Conservation (phyloP, 1,284 basidiomycete genomes). For the Boletus chippewaensis region DNA sequence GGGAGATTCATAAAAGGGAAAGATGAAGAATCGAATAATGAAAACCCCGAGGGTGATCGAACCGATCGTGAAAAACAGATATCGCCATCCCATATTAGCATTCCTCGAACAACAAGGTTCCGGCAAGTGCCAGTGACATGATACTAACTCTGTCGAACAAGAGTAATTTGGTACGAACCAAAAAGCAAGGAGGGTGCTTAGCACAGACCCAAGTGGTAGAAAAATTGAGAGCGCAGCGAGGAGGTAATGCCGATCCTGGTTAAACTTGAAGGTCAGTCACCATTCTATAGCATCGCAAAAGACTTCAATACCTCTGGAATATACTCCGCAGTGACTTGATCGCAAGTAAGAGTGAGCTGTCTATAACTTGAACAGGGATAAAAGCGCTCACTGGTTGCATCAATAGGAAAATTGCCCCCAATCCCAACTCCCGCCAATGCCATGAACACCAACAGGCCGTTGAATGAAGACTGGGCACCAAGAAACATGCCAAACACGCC, state of each 20-base stretch:
- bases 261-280: neutral
- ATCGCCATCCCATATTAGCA: slow-evolving; percentile 21
- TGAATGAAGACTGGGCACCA: slow-evolving; percentile 13
- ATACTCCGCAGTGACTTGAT: slow-evolving; percentile 16
- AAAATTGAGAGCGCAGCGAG: slow-evolving; percentile 15
- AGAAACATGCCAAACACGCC: slow-evolving; percentile 16
- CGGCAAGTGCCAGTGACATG: slow-evolving; percentile 10
- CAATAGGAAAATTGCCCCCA: slow-evolving; percentile 18
- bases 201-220: slow-evolving; percentile 3
- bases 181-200: slow-evolving; percentile 6
- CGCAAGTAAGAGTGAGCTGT: neutral
- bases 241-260: slow-evolving; percentile 17
- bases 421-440: slow-evolving; percentile 17
- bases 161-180: slow-evolving; percentile 15
- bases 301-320: slow-evolving; percentile 10
- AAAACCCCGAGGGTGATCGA: slow-evolving; percentile 16
- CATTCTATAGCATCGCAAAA: too few relatives aligned
- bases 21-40: slow-evolving; percentile 16
- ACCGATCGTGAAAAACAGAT: slow-evolving; percentile 12
- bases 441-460: slow-evolving; percentile 8
- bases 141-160: slow-evolving; percentile 11
- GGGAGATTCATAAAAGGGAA: slow-evolving; percentile 20
- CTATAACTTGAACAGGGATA: neutral
- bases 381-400: slow-evolving; percentile 13
- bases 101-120: slow-evolving; percentile 17